These are phyloP conservation scores for Athelia psychrophila DNA, from an alignment of 1,284 basidiomycete genomes.

Conservation along the genomic window DNA sequence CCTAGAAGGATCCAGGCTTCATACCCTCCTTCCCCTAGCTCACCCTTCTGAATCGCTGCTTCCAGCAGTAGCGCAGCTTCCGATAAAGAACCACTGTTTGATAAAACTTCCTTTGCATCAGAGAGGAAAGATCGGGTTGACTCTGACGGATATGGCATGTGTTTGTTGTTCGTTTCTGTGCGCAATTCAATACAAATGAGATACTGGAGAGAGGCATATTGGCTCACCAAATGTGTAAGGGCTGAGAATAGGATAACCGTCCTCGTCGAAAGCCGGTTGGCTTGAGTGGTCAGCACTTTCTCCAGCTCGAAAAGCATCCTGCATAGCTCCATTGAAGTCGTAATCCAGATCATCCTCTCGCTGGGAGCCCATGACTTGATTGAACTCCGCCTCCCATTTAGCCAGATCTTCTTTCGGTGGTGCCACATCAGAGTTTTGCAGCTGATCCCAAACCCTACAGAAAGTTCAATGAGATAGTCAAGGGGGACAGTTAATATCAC, in stretches of 20 bases:
- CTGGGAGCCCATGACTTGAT: slow-evolving; percentile 68
- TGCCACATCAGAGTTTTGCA: slow-evolving; percentile 55
- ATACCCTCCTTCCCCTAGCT: slow-evolving; percentile 76
- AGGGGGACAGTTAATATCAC: slow-evolving; percentile 15
- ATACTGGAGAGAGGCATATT: slow-evolving; percentile 2
- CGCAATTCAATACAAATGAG: slow-evolving; percentile 2
- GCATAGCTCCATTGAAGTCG: slow-evolving; percentile 60
- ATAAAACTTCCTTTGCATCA: slow-evolving; percentile 72
- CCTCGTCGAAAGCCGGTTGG: slow-evolving; percentile 55
- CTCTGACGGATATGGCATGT: slow-evolving; percentile 48
- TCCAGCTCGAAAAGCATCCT: slow-evolving; percentile 60
- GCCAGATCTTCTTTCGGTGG: slow-evolving; percentile 66
- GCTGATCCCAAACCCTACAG: slow-evolving; percentile 57
- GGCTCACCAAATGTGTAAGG: slow-evolving; percentile 74
- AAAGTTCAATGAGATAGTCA: slow-evolving; percentile 1
- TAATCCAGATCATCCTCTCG: slow-evolving; percentile 64
- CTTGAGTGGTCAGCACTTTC: slow-evolving; percentile 32
- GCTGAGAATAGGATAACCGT: slow-evolving; percentile 70
- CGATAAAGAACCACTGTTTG: slow-evolving; percentile 79
- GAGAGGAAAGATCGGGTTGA: slow-evolving; percentile 58
- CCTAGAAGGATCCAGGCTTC: slow-evolving; percentile 95
- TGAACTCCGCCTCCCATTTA: slow-evolving; percentile 90
- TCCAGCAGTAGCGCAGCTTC: slow-evolving; percentile 86
- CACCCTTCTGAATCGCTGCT: slow-evolving; percentile 80
- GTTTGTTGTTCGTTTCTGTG: slow-evolving; percentile 68